These are phyloP conservation scores for Thalia dealbata DNA, from an alignment of 176 grass and related monocot species.

Conservation along the genomic window DNA sequence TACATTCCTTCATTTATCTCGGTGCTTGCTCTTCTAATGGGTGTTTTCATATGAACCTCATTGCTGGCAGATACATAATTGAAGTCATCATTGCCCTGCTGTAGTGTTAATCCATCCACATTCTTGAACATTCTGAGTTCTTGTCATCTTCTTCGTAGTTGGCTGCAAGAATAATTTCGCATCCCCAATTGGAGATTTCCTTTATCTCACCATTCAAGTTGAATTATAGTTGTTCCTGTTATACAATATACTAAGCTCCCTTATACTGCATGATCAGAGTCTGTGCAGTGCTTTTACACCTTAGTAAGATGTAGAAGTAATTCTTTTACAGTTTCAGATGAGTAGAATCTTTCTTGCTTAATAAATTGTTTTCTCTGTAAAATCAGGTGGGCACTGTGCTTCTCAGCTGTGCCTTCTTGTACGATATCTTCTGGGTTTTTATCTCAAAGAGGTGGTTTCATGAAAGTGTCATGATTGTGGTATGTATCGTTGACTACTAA, in stretches of 20 bases:
- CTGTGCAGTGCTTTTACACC: neutral
- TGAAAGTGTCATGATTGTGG: conserved; percentile 99
- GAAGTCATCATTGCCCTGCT: neutral
- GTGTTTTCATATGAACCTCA: neutral
- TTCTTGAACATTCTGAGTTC: neutral
- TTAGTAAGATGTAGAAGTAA: neutral
- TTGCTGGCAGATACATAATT: neutral
- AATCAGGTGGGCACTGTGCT: conserved; percentile 74
- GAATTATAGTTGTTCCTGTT: neutral
- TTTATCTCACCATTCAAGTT: neutral
- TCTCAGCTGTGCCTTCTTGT: conserved; percentile 83
- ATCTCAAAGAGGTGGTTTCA: conserved; percentile 89
- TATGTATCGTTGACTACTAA: conserved; percentile 31
- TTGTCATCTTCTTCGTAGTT: neutral
- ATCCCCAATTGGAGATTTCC: neutral
- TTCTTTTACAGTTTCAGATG: neutral
- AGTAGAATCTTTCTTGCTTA: conserved; percentile 12
- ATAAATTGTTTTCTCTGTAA: neutral
- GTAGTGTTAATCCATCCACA: neutral
- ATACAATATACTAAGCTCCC: neutral
- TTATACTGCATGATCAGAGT: neutral
- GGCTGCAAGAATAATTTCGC: neutral
- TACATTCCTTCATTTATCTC: neutral
- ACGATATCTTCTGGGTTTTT: conserved; percentile 99
- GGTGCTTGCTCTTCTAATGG: neutral